Conservation (phyloP, 192 early-diverging fungal species). For the Anaeromyces robustus region DNA sequence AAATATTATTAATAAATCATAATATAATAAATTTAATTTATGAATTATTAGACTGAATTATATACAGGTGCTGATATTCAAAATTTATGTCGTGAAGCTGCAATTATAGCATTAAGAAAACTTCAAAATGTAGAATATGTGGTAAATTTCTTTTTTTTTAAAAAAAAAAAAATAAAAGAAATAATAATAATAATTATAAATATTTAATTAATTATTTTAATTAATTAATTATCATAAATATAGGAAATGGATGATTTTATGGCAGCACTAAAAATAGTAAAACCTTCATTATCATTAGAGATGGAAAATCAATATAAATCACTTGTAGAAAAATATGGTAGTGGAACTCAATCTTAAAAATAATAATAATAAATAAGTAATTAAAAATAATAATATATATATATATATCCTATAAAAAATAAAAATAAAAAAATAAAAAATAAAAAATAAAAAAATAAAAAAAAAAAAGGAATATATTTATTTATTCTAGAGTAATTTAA, state of each 20-base stretch:
- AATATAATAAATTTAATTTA: too few relatives aligned
- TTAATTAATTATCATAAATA: background rate
- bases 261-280: constrained; percentile 28
- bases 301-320: constrained; percentile 40
- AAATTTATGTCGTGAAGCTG: constrained; percentile 41
- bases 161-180: constrained; percentile 31
- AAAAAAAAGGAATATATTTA: too few relatives aligned
- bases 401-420: too few relatives aligned
- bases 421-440: too few relatives aligned
- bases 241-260: constrained; percentile 34
- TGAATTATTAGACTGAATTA: constrained; percentile 19
- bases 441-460: too few relatives aligned
- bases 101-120: constrained; percentile 25
- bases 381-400: too few relatives aligned
- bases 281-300: constrained; percentile 43
- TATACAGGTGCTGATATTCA: constrained; percentile 69
- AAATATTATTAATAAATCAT: too few relatives aligned
- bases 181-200: constrained; percentile 7
- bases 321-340: constrained; percentile 23
- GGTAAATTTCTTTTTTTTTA: constrained; percentile 33
- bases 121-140: constrained; percentile 1
- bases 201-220: constrained; percentile 8
- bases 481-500: too few relatives aligned
- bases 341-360: background rate
- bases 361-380: too few relatives aligned